Percentiles rank a stretch among this genome's conserved stretches.
phyloP scores from a whole-genome alignment of 1,284 basidiomycete species.

The Singerocomus inundabilis region DNA sequence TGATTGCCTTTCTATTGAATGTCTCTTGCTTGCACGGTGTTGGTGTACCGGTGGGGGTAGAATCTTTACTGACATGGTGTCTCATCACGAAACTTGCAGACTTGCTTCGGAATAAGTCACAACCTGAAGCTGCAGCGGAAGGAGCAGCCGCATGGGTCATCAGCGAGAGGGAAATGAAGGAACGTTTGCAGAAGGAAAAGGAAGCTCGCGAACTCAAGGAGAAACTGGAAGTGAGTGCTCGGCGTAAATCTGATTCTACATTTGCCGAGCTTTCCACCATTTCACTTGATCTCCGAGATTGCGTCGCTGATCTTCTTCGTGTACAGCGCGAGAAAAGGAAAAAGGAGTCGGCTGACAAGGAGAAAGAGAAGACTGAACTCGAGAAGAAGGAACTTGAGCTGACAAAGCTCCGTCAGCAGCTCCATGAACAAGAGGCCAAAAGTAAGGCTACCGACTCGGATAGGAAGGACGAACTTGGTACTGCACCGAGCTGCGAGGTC shows the following conservation, averaged over 20 bases:
- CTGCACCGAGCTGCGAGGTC: constrained; percentile 19
- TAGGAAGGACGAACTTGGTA: constrained; percentile 34
- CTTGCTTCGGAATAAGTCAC: constrained; percentile 75
- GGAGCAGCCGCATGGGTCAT: constrained; percentile 68
- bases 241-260: constrained; percentile 5
- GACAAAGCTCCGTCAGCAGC: constrained; percentile 48
- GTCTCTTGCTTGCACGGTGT: constrained; percentile 8
- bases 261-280: constrained; percentile 15
- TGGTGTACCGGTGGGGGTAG: constrained; percentile 14
- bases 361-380: constrained; percentile 41
- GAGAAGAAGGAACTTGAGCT: constrained; percentile 40
- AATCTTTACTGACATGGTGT: constrained; percentile 18
- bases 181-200: constrained; percentile 66
- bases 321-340: constrained; percentile 56
- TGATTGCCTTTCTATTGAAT: constrained; percentile 5
- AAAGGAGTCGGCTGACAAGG: constrained; percentile 47
- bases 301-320: constrained; percentile 19
- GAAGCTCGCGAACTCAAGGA: constrained; percentile 62
- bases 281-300: constrained; percentile 2
- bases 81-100: constrained; percentile 40
- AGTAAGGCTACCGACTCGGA: constrained; percentile 36
- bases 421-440: constrained; percentile 48
- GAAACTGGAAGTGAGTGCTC: constrained; percentile 56
- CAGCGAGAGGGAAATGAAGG: constrained; percentile 67
- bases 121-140: constrained; percentile 67